phyloP scores from a whole-genome alignment of 2,329 filamentous ascomycete genomes.

The Tolypocladium tundrense region DNA sequence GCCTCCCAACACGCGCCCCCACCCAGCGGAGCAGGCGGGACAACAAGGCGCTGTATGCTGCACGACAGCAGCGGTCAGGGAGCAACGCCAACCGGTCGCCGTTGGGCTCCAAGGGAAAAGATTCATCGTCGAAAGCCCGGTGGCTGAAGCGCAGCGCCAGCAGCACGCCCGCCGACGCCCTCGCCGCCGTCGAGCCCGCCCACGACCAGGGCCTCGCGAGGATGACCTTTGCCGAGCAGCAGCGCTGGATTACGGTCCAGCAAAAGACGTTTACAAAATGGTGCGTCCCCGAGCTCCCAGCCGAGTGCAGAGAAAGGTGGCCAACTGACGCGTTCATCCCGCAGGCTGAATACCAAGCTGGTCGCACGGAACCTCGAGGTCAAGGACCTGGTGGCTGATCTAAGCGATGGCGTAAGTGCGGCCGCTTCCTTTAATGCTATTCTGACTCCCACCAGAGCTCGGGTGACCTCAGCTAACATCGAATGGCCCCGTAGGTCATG shows the following conservation, averaged over 20 bases:
- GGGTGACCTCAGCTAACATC: background rate
- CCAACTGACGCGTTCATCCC: background rate
- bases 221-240: slow-evolving; percentile 56
- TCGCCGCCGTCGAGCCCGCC: slow-evolving; percentile 33
- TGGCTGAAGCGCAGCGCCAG: slow-evolving; percentile 24
- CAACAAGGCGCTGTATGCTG: slow-evolving; percentile 40
- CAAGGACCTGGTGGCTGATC: slow-evolving; percentile 76
- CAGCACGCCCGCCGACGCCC: slow-evolving; percentile 24
- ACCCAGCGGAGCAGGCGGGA: slow-evolving; percentile 30
- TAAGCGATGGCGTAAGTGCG: slow-evolving; percentile 79
- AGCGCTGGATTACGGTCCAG: slow-evolving; percentile 70
- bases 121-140: slow-evolving; percentile 13
- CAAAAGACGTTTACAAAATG: slow-evolving; percentile 99
- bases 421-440: background rate
- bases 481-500: slow-evolving; percentile 52
- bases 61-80: slow-evolving; percentile 34
- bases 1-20: slow-evolving; percentile 9
- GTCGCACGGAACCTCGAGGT: slow-evolving; percentile 68
- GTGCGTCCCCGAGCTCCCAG: slow-evolving; percentile 10
- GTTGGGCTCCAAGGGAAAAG: slow-evolving; percentile 5
- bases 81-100: slow-evolving; percentile 19
- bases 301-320: background rate
- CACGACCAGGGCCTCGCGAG: slow-evolving; percentile 41
- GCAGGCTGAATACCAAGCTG: slow-evolving; percentile 92
- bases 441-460: no score